Evolutionary conservation across 495 filamentous ascomycete genomes (phyloP).

Genomic region (Neurospora sp.): DNA sequence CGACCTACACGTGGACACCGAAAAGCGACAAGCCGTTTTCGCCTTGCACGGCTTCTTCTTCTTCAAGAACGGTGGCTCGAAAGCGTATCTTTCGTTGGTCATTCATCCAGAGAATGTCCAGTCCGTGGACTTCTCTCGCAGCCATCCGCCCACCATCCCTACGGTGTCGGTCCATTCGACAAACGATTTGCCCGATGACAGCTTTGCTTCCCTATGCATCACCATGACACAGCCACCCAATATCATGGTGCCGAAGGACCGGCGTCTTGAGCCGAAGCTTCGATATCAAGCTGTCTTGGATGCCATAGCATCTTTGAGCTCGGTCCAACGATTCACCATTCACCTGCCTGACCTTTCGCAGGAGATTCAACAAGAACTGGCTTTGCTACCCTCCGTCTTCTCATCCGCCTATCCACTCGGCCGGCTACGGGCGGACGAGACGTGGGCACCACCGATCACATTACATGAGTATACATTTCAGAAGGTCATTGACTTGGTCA

Average conservation of each 20-base stretch:
- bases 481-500: background rate
- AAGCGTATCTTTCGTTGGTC: background rate
- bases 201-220: background rate
- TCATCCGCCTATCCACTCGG: background rate
- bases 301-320: background rate
- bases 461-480: background rate
- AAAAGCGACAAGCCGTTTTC: background rate
- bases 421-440: background rate
- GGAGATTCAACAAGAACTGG: background rate
- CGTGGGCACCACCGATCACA: background rate
- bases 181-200: background rate
- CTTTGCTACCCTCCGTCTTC: slow-evolving; percentile 1
- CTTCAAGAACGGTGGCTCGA: background rate
- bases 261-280: background rate
- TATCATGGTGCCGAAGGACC: slow-evolving; percentile 1
- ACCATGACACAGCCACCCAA: background rate
- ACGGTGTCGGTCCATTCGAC: background rate
- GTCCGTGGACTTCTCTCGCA: background rate
- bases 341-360: background rate
- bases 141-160: background rate
- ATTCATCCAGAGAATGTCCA: background rate
- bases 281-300: background rate
- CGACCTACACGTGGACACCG: background rate
- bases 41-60: background rate
- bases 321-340: background rate